Conservation (phyloP, 2,329 filamentous ascomycete genomes). For the Neofusicoccum kwambonambiense region DNA sequence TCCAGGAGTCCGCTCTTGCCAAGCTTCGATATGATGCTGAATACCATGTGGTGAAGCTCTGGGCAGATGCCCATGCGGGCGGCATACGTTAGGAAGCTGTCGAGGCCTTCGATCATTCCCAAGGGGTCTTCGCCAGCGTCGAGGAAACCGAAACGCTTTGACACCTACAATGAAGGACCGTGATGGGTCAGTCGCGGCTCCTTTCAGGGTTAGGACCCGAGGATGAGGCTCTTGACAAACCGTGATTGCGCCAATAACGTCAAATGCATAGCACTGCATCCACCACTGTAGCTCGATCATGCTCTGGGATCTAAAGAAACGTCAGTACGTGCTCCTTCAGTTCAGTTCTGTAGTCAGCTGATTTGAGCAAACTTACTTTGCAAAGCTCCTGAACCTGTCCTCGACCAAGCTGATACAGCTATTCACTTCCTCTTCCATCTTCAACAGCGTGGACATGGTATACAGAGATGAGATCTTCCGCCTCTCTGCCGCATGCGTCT, state of each 20-base stretch:
- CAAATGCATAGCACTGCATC: slow-evolving; percentile 51
- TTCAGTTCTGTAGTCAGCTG: too few relatives aligned
- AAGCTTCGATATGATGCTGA: slow-evolving; percentile 32
- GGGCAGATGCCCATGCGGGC: slow-evolving; percentile 46
- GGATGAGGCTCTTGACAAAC: slow-evolving; percentile 27
- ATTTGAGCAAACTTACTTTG: background rate
- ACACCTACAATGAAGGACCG: background rate
- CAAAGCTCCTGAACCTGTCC: background rate
- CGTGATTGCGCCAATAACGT: slow-evolving; percentile 54
- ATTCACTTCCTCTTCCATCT: slow-evolving; percentile 34
- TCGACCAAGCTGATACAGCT: background rate
- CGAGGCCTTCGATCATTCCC: slow-evolving; percentile 42
- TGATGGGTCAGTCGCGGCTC: background rate
- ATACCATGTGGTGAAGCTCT: slow-evolving; percentile 34
- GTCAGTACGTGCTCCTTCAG: too few relatives aligned
- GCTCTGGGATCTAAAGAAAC: background rate
- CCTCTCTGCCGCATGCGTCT: slow-evolving; percentile 36
- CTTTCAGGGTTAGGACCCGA: too few relatives aligned
- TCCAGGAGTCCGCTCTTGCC: background rate
- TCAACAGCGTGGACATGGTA: slow-evolving; percentile 43
- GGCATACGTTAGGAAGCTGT: slow-evolving; percentile 37
- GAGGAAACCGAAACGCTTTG: slow-evolving; percentile 44
- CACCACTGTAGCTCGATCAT: slow-evolving; percentile 43
- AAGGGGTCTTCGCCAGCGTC: slow-evolving; percentile 48
- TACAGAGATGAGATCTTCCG: background rate